Conservation (phyloP, 345 rosid species). For the Eucalyptus microcorys region DNA sequence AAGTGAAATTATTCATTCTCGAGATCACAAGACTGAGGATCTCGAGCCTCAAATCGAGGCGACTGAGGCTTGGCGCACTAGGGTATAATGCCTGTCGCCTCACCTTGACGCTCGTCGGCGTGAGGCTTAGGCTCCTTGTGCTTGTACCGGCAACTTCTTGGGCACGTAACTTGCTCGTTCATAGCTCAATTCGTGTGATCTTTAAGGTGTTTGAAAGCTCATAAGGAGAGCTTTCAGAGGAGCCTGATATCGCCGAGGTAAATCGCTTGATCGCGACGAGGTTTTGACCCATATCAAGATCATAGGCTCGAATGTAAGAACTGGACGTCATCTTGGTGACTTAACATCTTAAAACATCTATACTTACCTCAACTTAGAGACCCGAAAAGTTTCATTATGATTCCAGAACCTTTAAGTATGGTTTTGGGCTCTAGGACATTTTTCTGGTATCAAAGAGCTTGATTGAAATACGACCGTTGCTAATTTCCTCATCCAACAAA, state of each 20-base stretch:
- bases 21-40: neutral
- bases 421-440: neutral
- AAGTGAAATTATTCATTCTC: neutral
- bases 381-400: neutral
- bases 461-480: neutral
- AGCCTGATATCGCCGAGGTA: neutral
- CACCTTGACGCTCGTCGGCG: neutral
- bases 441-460: neutral
- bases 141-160: neutral
- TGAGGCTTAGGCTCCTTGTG: neutral
- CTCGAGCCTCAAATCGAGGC: neutral
- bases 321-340: neutral
- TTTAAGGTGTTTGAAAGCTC: neutral
- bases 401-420: neutral
- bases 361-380: neutral
- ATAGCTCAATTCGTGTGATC: neutral
- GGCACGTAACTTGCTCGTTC: neutral
- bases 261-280: neutral
- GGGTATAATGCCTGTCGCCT: neutral
- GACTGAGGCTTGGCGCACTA: neutral
- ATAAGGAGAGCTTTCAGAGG: neutral
- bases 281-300: neutral
- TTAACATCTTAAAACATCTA: neutral
- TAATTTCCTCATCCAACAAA: neutral
- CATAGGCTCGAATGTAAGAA: neutral